Evolutionary conservation across 1,284 basidiomycete genomes (phyloP), one percentile per base, ranked within the genome.

Genomic region (Apiotrichum laibachii): DNA sequence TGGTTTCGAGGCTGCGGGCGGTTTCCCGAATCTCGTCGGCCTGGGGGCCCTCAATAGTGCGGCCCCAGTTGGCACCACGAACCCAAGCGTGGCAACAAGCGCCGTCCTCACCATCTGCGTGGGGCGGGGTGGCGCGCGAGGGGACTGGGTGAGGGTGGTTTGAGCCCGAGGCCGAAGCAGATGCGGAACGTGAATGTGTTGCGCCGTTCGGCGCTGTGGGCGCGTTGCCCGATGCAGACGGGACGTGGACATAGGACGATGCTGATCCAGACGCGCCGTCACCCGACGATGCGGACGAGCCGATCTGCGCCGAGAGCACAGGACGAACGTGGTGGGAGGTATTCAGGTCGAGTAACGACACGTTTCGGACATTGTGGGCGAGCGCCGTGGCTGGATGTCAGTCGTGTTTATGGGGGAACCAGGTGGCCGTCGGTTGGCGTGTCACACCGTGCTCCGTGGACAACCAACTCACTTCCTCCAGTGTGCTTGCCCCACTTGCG

Each of bases 401-500:
- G 45, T 26, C 26, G 7, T 31, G 26, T 31, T 31, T 31, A 31
- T 26, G 16, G 45, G 11, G 13, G 4, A 22, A 31, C 26, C 3
- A 4, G 26, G 4, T 31, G 26, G 26, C 4, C 26, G 26, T 31
- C 26, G 26, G 26, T 7, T 31, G 3, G 26, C 26, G 26, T 31
- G 26, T 31, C 26, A 31, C 26, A 3, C 26, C 26, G n/a, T 22
- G 3, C 44, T 45, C 21, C 4, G 44, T 6, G 44, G 10, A 45
- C 37, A 39, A 16, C 16, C 4, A 39, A 80, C 77, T 72, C 64
- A 76, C 75, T 71, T n/a, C 75, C 75, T 10, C 75, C 75, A 58
- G 87, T 88, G 69, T 94, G 91, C 70, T 93, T 94, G 69, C 88
- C 87, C 81, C 91, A 92, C 75, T 95, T 94, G 66, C 90, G 82